Base-by-base conservation (phyloP, 306 rosid species). In the Canavalia ensiformis region DNA sequence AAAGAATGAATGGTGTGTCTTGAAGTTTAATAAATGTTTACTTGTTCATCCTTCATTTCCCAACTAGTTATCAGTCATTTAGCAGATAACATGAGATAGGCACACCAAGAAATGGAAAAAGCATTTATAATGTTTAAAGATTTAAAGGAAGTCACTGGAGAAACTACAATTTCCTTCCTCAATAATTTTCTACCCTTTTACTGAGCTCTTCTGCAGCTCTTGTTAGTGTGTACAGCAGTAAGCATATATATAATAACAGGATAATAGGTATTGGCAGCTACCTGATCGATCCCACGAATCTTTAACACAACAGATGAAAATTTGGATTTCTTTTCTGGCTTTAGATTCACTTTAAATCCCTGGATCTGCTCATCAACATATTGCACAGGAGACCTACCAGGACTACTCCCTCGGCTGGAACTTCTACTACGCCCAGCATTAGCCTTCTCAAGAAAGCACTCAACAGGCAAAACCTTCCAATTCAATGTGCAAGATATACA, bases 231-330 rank as follows among this genome's bases (percentile, higher is more conserved):
- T 12, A 67, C 45, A 68, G 69, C 7, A 64, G 34, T 7, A 66
- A 75, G 46, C 74, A 31, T 18, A 66, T 47, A 67, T 41, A 69
- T 6, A 79, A 58, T 29, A 11, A 30, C 30, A 45, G 10, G 57
- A 47, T 41, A 47, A 76, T 42, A 67, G 56, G 78, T 52, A 44
- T 80, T 42, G 57, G 66, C 62, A 78, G 74, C 77, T 81, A 95
- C 99, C 99, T 90, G 92, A 90, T 95, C 99, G 85, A 95, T 90
- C 68, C 99, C 99, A 31, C 99, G 92, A 59, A 95, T 91, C 90
- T 91, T 95, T 87, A 95, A 87, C 77, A 95, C 99, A 77, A 93
- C 99, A 41, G 99, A 91, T 84, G 97, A 91, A 85, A 95, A 90
- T 86, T 92, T 91, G 80, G 99, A 95, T 89, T 91, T 95, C 89